Conservation (phyloP, 345 rosid species). For the Aegle marmelos region DNA sequence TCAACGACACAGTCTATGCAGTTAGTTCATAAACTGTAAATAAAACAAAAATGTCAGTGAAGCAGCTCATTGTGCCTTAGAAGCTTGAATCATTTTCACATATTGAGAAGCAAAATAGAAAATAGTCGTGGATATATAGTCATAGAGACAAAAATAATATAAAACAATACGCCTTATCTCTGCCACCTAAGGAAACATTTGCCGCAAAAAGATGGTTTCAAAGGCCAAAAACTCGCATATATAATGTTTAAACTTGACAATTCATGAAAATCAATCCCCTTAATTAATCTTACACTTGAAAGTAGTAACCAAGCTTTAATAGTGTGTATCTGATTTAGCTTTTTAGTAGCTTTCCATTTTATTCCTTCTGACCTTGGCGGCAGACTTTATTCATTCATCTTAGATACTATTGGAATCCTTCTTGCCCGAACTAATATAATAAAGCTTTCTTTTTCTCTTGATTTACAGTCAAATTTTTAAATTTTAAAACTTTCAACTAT, state of each 20-base stretch:
- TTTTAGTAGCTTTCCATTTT: too few species aligned
- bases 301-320: too few species aligned
- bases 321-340: too few species aligned
- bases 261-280: not conserved
- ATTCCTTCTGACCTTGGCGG: too few species aligned
- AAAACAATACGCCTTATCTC: not conserved
- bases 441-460: too few species aligned
- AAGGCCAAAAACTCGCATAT: not conserved
- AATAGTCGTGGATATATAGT: not conserved
- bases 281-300: not conserved
- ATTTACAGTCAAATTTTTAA: too few species aligned
- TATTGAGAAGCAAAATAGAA: too few species aligned
- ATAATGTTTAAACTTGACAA: not conserved
- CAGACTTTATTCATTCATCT: too few species aligned
- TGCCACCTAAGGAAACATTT: not conserved
- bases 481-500: not conserved
- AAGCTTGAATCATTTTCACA: too few species aligned
- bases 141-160: not conserved
- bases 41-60: not conserved
- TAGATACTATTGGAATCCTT: too few species aligned
- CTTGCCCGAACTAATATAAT: too few species aligned
- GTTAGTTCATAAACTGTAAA: constrained; percentile 1
- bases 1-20: not conserved
- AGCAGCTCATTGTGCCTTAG: too few species aligned
- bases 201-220: not conserved